Percentiles rank a stretch among this genome's conserved stretches.
Evolutionary conservation across 2,329 filamentous ascomycete species (phyloP).

Genomic region (Colletotrichum agaves): DNA sequence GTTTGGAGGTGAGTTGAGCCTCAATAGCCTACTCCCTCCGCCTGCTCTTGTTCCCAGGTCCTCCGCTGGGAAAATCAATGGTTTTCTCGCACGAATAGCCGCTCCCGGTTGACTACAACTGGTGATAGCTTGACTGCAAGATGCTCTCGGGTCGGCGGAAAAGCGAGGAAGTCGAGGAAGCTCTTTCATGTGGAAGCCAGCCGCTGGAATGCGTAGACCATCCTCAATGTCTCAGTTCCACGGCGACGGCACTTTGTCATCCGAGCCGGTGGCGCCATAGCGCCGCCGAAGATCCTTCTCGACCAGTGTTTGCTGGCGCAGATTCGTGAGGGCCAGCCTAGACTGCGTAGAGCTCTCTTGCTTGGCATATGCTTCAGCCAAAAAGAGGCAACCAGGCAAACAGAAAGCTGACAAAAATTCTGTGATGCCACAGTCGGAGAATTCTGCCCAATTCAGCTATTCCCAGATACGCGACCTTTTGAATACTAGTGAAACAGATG

Average conservation of each 20-base stretch:
- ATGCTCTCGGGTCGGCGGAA: slow-evolving; percentile 8
- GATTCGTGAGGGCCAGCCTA: slow-evolving; percentile 11
- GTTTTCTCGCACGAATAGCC: background rate
- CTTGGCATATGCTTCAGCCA: background rate
- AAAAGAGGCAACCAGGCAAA: background rate
- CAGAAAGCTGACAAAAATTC: slow-evolving; percentile 3
- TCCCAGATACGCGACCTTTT: background rate
- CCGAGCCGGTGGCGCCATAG: slow-evolving; percentile 22
- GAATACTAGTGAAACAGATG: background rate
- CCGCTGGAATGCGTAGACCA: slow-evolving; percentile 26
- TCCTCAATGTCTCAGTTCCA: slow-evolving; percentile 32
- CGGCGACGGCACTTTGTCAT: slow-evolving; percentile 23
- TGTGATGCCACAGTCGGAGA: background rate
- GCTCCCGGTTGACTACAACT: slow-evolving; percentile 6
- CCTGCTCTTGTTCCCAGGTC: background rate
- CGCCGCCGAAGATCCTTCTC: slow-evolving; percentile 12
- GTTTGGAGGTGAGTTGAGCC: slow-evolving; percentile 1
- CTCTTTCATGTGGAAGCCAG: slow-evolving; percentile 27
- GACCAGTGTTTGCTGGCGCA: background rate
- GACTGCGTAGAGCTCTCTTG: background rate
- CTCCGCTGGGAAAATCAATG: background rate
- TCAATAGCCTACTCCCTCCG: background rate
- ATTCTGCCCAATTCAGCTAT: background rate
- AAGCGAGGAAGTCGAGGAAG: slow-evolving; percentile 20
- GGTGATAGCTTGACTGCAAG: slow-evolving; percentile 8